Evolutionary conservation across 2,329 filamentous ascomycete species (phyloP), one percentile per base, ranked within the genome.

Genomic region (Sordariomycetes sp.): DNA sequence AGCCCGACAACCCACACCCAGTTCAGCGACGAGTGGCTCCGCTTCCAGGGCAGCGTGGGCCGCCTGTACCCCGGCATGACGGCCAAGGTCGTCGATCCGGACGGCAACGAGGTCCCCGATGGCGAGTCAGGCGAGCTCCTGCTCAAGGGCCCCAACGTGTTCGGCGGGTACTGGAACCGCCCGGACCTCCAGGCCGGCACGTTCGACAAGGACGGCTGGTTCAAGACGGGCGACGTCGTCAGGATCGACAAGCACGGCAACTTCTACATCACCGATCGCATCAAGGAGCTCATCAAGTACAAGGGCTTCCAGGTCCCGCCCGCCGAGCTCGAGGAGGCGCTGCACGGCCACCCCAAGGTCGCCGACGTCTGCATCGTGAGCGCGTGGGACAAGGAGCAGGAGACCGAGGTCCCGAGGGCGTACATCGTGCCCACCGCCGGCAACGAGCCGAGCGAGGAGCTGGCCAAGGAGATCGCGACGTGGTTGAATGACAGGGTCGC

Each of bases 211-310:
- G 86, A 93, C 43, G 86, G 86, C 2, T 95, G 79, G 64, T 94
- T 94, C 69, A 88, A 81, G 57, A 94, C 88, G 0, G 88, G 88
- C 3, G 88, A 95, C 48, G 78, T 94, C 18, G 84, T 86, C 4
- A 79, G 84, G 43, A 75, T 84, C 47, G 85, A 94, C 50, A 63
- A 70, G 30, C 69, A 83, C 32, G 83, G 83, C 20, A 85, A 93
- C 50, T 85, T 93, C 48, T 94, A 79, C 63, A 90, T 94, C 52
- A 94, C 88, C 1, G 88, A 95, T 51, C 80, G 87, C 21, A 76
- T 77, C 50, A 86, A 87, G 64, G 81, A 75, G 45, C 79, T 68
- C 35, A 65, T 68, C 48, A 68, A 68, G 44, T 67, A 64, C 44
- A 66, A 85, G 54, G 80, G 79, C 0, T 78, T 79, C 54, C 80